Percentiles rank a stretch among this genome's conserved stretches.
phyloP scores from a whole-genome alignment of 208 protist species.

The Porcisia deanei region DNA sequence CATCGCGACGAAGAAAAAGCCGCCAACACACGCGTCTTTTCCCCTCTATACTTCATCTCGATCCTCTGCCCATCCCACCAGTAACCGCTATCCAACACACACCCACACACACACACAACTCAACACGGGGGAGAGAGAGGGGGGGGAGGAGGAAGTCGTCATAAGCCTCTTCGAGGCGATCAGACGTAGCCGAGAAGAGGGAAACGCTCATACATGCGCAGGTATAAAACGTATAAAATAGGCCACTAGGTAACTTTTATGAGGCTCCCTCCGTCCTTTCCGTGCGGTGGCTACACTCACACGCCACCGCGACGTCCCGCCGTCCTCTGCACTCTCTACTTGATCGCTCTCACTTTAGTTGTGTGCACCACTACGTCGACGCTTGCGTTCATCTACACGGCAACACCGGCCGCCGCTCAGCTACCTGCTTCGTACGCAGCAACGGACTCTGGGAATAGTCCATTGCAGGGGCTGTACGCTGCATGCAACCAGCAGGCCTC shows the following conservation, averaged over 20 bases:
- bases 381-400: not conserved
- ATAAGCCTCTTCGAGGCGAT: not conserved
- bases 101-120: too few relatives aligned
- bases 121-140: not conserved
- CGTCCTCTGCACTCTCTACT: not conserved
- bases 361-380: not conserved
- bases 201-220: not conserved
- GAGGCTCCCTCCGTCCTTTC: not conserved
- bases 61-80: too few relatives aligned
- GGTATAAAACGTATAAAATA: not conserved
- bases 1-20: too few relatives aligned
- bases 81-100: too few relatives aligned
- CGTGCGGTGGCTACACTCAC: not conserved
- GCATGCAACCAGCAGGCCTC: not conserved
- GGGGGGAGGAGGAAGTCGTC: not conserved
- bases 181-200: not conserved
- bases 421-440: slow-evolving; percentile 1
- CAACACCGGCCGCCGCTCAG: not conserved
- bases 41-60: too few relatives aligned
- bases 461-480: not conserved
- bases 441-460: not conserved
- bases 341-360: not conserved
- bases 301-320: not conserved
- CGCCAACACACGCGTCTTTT: not conserved
- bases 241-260: not conserved